Evolutionary conservation across 306 rosid genomes (phyloP).

Genomic region (Quercus agrifolia): DNA sequence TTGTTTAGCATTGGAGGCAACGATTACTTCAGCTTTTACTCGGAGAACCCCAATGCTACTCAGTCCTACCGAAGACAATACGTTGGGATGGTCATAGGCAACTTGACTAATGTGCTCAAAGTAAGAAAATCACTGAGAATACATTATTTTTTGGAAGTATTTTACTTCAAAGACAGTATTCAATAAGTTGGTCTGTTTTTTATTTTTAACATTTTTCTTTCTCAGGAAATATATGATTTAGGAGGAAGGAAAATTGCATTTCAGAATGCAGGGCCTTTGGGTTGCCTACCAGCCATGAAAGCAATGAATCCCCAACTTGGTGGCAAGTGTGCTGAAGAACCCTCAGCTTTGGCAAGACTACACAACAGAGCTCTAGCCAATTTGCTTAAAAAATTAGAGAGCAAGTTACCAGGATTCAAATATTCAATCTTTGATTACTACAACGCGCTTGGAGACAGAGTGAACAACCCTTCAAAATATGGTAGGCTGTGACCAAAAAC

Average conservation of each 20-base stretch:
- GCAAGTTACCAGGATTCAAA: conserved; percentile 12
- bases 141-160: background rate
- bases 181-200: background rate
- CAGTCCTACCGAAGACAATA: conserved; percentile 6
- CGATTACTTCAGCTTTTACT: conserved; percentile 26
- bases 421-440: conserved; percentile 17
- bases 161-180: background rate
- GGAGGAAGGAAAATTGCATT: conserved; percentile 24
- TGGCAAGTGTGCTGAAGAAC: background rate
- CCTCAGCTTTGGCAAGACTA: conserved; percentile 12
- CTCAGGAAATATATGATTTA: conserved; percentile 17
- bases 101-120: conserved; percentile 23
- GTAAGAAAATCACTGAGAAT: conserved; percentile 5
- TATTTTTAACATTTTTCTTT: background rate
- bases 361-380: conserved; percentile 14
- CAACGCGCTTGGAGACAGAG: background rate
- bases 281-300: conserved; percentile 7
- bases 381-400: conserved; percentile 4
- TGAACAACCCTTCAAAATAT: conserved; percentile 22
- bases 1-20: conserved; percentile 35
- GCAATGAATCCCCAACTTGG: background rate
- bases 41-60: conserved; percentile 18
- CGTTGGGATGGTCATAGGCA: conserved; percentile 31
- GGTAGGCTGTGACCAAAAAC: background rate
- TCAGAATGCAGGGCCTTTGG: conserved; percentile 21